Evolutionary conservation across 176 grass and related monocot genomes (phyloP).

Genomic region (Poa annua): DNA sequence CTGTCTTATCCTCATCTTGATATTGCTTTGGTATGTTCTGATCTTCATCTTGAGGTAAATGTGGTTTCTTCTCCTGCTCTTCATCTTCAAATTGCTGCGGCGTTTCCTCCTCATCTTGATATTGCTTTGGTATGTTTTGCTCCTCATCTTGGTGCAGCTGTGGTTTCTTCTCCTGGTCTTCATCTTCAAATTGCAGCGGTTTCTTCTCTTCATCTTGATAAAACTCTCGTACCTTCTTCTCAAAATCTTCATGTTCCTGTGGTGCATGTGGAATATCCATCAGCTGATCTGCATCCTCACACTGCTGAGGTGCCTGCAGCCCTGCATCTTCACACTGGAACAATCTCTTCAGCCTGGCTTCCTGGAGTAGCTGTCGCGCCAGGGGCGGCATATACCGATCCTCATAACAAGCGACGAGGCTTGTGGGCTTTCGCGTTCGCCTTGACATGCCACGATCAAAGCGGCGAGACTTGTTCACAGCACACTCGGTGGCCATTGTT

Average conservation of each 20-base stretch:
- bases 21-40: constrained; percentile 26
- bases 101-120: constrained; percentile 4
- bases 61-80: constrained; percentile 12
- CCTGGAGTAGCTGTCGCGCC: constrained; percentile 31
- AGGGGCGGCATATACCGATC: constrained; percentile 37
- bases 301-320: constrained; percentile 27
- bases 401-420: constrained; percentile 38
- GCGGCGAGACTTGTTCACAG: constrained; percentile 58
- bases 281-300: constrained; percentile 34
- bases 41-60: constrained; percentile 2
- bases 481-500: constrained; percentile 69
- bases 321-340: constrained; percentile 45
- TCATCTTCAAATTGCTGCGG: constrained; percentile 27
- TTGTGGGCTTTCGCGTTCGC: constrained; percentile 65
- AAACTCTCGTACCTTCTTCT: constrained; percentile 11
- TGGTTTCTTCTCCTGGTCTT: constrained; percentile 26
- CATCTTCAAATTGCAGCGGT: constrained; percentile 28
- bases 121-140: constrained; percentile 23
- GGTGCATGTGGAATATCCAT: constrained; percentile 27
- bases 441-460: constrained; percentile 85
- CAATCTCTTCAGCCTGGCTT: constrained; percentile 41
- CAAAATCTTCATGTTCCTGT: constrained; percentile 32
- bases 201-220: constrained; percentile 40
- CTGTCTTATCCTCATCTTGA: constrained; percentile 19
- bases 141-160: constrained; percentile 11